Conservation (phyloP, 768 basidiomycete genomes). For the Xerocomellus intermedius region DNA sequence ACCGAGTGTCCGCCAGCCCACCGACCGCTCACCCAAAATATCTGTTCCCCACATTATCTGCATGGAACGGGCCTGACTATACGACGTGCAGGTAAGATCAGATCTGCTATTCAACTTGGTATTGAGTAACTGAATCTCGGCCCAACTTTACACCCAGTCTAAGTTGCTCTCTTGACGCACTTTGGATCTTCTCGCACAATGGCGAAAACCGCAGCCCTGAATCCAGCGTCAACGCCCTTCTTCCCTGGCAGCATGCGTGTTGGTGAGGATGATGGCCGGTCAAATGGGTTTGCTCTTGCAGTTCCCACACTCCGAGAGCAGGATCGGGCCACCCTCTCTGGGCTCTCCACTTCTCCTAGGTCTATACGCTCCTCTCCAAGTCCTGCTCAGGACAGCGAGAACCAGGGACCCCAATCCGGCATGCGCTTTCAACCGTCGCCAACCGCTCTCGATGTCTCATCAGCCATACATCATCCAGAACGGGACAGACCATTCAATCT, state of each 20-base stretch:
- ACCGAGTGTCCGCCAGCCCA: neutral
- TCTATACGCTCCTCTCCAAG: conserved; percentile 72
- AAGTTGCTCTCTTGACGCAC: conserved; percentile 23
- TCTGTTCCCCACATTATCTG: conserved; percentile 11
- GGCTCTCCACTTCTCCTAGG: conserved; percentile 58
- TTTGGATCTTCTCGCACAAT: conserved; percentile 39
- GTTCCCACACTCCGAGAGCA: conserved; percentile 46
- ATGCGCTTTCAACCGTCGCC: conserved; percentile 38
- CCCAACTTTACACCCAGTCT: conserved; percentile 12
- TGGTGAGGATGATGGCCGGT: conserved; percentile 51
- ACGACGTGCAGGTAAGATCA: conserved; percentile 24
- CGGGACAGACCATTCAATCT: conserved; percentile 44
- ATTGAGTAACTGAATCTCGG: conserved; percentile 5
- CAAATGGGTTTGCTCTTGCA: conserved; percentile 43
- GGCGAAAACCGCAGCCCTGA: conserved; percentile 75
- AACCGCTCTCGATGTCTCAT: conserved; percentile 43
- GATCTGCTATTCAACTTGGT: neutral
- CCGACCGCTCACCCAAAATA: neutral
- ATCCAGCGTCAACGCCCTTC: conserved; percentile 83
- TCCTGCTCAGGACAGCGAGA: conserved; percentile 43
- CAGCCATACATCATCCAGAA: conserved; percentile 47
- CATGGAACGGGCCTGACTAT: conserved; percentile 29
- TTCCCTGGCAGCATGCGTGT: conserved; percentile 64
- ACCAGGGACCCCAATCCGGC: conserved; percentile 20
- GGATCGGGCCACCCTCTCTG: conserved; percentile 50